phyloP scores from a whole-genome alignment of 2,329 filamentous ascomycete species.

The Kalmusia sp. region DNA sequence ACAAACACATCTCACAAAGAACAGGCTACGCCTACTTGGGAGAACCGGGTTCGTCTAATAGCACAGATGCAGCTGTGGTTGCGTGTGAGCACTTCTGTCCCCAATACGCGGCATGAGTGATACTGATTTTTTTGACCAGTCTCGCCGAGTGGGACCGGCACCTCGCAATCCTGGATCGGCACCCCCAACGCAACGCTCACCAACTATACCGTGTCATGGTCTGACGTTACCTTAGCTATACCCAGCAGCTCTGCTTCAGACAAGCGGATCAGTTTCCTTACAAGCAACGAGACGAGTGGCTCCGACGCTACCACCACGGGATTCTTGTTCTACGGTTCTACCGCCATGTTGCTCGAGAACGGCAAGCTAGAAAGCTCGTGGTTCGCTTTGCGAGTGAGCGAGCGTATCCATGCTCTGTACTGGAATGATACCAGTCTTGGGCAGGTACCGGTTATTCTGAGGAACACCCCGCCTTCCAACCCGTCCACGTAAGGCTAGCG shows the following conservation, averaged over 20 bases:
- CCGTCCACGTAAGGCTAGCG: conserved; percentile 10
- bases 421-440: conserved; percentile 32
- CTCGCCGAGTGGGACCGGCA: conserved; percentile 6
- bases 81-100: conserved; percentile 10
- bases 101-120: neutral
- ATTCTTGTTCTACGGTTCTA: conserved; percentile 29
- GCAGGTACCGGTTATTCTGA: conserved; percentile 24
- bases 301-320: conserved; percentile 14
- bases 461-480: conserved; percentile 24
- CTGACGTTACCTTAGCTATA: conserved; percentile 24
- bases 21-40: conserved; percentile 30
- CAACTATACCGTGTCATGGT: conserved; percentile 19
- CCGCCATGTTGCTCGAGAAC: conserved; percentile 17
- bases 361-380: conserved; percentile 24
- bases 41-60: conserved; percentile 19
- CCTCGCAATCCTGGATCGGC: conserved; percentile 16
- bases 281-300: conserved; percentile 2
- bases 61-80: conserved; percentile 24
- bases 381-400: conserved; percentile 16
- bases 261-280: conserved; percentile 24
- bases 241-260: conserved; percentile 14
- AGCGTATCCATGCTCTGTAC: conserved; percentile 21
- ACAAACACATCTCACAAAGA: conserved; percentile 2
- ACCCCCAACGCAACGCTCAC: conserved; percentile 22
- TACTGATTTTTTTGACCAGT: conserved; percentile 13